phyloP scores from a whole-genome alignment of 495 filamentous ascomycete species.

The Stereocaulon alpinum region DNA sequence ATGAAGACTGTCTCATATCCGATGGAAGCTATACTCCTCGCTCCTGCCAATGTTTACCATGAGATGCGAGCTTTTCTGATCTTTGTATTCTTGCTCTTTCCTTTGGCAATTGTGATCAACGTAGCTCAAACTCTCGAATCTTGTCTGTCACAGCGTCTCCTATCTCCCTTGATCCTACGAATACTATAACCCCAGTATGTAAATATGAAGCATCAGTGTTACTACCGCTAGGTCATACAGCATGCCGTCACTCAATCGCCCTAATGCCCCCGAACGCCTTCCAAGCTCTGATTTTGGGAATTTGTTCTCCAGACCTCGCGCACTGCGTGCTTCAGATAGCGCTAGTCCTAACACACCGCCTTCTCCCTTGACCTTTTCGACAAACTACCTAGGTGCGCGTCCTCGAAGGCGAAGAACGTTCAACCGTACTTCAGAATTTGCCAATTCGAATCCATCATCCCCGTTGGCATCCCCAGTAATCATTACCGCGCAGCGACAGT shows the following conservation, averaged over 20 bases:
- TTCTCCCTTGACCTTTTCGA: conserved; percentile 4
- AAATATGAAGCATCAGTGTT: background rate
- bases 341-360: background rate
- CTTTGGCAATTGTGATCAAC: background rate
- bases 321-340: background rate
- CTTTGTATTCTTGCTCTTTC: background rate
- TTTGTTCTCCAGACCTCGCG: conserved; percentile 9
- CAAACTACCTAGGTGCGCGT: background rate
- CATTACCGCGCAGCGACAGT: background rate
- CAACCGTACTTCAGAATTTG: background rate
- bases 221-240: background rate
- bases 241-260: conserved; percentile 20
- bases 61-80: background rate
- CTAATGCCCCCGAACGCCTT: conserved; percentile 18
- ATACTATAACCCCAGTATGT: background rate
- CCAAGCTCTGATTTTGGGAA: conserved; percentile 14
- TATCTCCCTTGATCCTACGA: background rate
- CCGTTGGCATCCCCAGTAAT: background rate
- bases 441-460: background rate
- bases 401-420: conserved; percentile 1
- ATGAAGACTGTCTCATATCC: no score
- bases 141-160: background rate
- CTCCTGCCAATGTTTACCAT: background rate
- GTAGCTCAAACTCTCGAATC: background rate
- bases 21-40: background rate